These are phyloP conservation scores for Myxozyma lipomycoides DNA, from an alignment of 805 yeast species.

Conservation along the genomic window DNA sequence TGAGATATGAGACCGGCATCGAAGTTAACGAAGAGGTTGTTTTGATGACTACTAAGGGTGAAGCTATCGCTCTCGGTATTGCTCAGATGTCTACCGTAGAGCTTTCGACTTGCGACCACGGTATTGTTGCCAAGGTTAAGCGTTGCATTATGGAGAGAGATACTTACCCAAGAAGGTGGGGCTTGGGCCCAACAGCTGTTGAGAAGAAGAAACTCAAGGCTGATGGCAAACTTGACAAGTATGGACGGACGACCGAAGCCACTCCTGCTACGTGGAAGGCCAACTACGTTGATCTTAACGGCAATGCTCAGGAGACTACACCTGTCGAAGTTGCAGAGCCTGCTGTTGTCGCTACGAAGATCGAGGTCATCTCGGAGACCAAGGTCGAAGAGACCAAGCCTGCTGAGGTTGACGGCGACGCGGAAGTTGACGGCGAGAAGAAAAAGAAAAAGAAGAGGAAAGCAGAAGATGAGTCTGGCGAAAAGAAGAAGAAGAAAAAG, in stretches of 20 bases:
- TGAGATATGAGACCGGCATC: conserved; percentile 96
- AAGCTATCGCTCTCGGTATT: conserved; percentile 96
- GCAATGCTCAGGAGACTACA: conserved; percentile 51
- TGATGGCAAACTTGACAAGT: conserved; percentile 95
- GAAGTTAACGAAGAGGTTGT: conserved; percentile 97
- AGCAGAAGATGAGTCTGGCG: conserved; percentile 8
- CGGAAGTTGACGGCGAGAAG: conserved; percentile 19
- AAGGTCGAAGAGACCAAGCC: conserved; percentile 35
- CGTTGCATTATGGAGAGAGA: conserved; percentile 99
- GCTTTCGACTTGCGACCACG: conserved; percentile 94
- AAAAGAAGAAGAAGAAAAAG: conserved; percentile 2
- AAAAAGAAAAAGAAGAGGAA: conserved; percentile 26
- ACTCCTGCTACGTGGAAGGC: conserved; percentile 93
- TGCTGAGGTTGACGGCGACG: conserved; percentile 17
- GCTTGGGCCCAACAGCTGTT: conserved; percentile 96
- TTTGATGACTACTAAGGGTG: conserved; percentile 97
- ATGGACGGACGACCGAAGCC: conserved; percentile 86
- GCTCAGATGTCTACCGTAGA: conserved; percentile 99
- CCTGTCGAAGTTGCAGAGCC: conserved; percentile 33
- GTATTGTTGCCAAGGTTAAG: conserved; percentile 96
- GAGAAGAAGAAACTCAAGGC: conserved; percentile 98
- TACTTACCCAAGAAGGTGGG: conserved; percentile 99
- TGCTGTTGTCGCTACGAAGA: conserved; percentile 40
- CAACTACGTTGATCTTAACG: conserved; percentile 56
- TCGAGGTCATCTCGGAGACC: conserved; percentile 59